Evolutionary conservation across 306 rosid species (phyloP), one percentile per base, ranked within the genome.

Genomic region (Crataegus laevigata): DNA sequence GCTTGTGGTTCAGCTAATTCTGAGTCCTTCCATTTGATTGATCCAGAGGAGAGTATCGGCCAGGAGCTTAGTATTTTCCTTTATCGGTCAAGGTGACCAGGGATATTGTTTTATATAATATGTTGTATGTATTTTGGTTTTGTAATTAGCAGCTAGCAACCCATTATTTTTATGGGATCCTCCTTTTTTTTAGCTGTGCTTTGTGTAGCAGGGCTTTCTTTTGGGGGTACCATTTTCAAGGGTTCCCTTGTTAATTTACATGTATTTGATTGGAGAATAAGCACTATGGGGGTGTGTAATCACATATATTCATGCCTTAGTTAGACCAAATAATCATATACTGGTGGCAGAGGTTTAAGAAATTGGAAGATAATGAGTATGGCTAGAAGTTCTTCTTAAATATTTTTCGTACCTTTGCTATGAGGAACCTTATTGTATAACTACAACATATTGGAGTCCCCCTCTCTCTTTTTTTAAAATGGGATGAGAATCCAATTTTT

Each of bases 31-130:
- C 98, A 94, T 84, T 80, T 91, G 88, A 86, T 86, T 86, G 96
- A 94, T 54, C 97, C 97, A 0, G 87, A 90, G 42, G 93, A 89
- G 19, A 74, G 76, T 79, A 81, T 88, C 3, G 97, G 83, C 10
- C 97, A 94, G 76, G 98, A 94, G 79, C 90, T 91, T 7, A 91
- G 98, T 73, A 84, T 94, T 75, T 94, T 91, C 90, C 85, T 94
- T 73, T 87, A 83, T 77, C 86, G 88, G 14, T 84, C 96, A 26
- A 75, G 64, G 21, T 85, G 77, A 73, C 50, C n/a, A 7, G 8
- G 58, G 22, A 17, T 52, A 19, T 52, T 5, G 22, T 22, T 57
- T 22, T 38, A 10, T 38, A 1, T 8, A 38, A 38, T 38, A 8
- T 38, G 42, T 50, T 50, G 55, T 50, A 50, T 50, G 55, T 50